These are phyloP conservation scores for Aspergillus sp. DNA, from an alignment of 2,329 filamentous ascomycete species.

Conservation along the genomic window DNA sequence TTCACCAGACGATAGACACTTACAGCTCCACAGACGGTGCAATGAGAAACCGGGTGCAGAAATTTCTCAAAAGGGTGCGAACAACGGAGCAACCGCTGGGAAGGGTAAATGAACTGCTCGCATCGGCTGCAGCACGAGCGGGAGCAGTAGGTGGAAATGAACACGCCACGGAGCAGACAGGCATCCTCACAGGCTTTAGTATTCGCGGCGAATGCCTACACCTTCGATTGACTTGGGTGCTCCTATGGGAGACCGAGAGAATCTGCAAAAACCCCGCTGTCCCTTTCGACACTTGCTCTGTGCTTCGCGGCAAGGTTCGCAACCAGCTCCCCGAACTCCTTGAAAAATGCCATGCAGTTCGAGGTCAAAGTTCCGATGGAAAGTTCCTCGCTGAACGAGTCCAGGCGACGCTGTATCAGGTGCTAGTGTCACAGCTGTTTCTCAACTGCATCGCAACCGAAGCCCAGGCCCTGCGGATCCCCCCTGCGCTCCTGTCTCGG, in stretches of 20 bases:
- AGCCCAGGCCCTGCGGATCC: too few species aligned
- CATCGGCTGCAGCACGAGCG: background rate
- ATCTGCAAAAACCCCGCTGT: background rate
- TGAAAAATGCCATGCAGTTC: background rate
- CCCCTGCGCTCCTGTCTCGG: background rate
- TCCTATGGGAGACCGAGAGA: background rate
- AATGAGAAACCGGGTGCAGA: background rate
- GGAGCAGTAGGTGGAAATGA: too few species aligned
- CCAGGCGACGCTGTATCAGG: conserved; percentile 4
- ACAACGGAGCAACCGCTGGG: conserved; percentile 6
- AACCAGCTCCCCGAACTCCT: background rate
- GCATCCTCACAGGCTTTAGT: conserved; percentile 5
- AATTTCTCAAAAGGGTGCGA: conserved; percentile 3
- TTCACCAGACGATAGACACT: too few species aligned
- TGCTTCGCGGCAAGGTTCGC: background rate
- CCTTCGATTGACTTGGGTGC: conserved; percentile 2
- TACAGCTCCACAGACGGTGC: background rate
- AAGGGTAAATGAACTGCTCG: conserved; percentile 7
- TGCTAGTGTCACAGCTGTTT: conserved; percentile 3
- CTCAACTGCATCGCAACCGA: background rate
- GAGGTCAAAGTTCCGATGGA: background rate
- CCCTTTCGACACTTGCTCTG: background rate
- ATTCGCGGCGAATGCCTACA: conserved; percentile 1
- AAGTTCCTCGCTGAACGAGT: conserved; percentile 4
- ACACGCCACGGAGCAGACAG: background rate